A percentile compares a stretch with the other conserved stretches of the same genome.
Evolutionary conservation across 164 flowering plant genomes (phyloP).

Genomic region (Berberis thunbergii): DNA sequence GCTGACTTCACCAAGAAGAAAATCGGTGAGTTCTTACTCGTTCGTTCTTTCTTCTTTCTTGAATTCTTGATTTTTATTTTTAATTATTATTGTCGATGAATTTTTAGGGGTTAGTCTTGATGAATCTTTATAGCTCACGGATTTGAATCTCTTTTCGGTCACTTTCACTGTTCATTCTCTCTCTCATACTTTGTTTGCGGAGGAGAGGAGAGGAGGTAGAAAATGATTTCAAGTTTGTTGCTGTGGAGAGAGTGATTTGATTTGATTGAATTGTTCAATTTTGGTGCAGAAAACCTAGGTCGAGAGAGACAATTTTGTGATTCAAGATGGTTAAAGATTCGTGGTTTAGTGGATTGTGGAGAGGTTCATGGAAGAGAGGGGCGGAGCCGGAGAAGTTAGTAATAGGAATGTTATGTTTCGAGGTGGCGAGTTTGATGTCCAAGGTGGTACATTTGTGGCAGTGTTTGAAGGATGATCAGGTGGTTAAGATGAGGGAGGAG

Average conservation of each 20-base stretch:
- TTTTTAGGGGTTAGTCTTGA: too few relatives aligned
- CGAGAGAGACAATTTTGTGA: not conserved
- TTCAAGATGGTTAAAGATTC: slow-evolving; percentile 55
- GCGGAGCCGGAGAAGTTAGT: slow-evolving; percentile 28
- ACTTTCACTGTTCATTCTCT: too few relatives aligned
- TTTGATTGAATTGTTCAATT: not conserved
- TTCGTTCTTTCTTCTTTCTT: too few relatives aligned
- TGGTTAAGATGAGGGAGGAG: slow-evolving; percentile 49
- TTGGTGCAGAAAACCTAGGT: not conserved
- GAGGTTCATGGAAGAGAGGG: slow-evolving; percentile 27
- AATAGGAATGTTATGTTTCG: slow-evolving; percentile 74
- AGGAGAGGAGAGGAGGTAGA: not conserved
- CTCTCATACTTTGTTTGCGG: not conserved
- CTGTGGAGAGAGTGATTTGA: not conserved
- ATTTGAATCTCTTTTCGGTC: too few relatives aligned
- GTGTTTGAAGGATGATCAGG: slow-evolving; percentile 51
- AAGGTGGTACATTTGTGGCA: slow-evolving; percentile 73
- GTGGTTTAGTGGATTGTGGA: slow-evolving; percentile 69
- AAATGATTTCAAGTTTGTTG: not conserved
- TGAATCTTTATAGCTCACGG: too few relatives aligned
- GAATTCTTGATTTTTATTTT: too few relatives aligned
- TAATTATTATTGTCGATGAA: too few relatives aligned
- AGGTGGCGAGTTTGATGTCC: slow-evolving; percentile 76
- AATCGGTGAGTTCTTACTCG: too few relatives aligned
- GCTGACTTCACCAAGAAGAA: too few relatives aligned